Percentiles rank a stretch among this genome's conserved stretches.
Conservation (phyloP, 768 basidiomycete genomes). For the Amanita rimosa region DNA sequence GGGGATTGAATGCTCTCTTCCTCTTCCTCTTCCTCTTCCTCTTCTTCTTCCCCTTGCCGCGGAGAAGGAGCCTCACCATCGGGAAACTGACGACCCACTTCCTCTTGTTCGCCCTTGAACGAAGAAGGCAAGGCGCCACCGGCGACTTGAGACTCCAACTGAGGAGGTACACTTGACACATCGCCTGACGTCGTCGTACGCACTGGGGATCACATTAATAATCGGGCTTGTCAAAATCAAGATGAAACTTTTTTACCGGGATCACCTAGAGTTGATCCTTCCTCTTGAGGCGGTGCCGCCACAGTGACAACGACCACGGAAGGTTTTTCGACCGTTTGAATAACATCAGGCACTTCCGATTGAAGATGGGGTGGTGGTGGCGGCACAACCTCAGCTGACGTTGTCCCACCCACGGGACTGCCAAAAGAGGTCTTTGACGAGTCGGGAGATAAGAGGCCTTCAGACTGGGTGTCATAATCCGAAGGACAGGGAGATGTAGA, state of each 20-base stretch:
- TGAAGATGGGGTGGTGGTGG: background rate
- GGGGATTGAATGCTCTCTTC: too few species aligned
- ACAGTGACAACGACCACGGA: background rate
- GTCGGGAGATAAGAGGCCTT: slow-evolving; percentile 3
- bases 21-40: too few species aligned
- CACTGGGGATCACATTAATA: background rate
- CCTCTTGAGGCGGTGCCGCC: background rate
- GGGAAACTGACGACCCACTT: background rate
- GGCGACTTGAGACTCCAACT: background rate
- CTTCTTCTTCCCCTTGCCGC: too few species aligned
- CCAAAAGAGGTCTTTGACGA: background rate
- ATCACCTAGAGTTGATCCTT: too few species aligned
- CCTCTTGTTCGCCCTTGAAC: background rate
- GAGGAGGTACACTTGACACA: background rate
- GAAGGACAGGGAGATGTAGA: slow-evolving; percentile 2
- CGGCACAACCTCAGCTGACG: too few species aligned
- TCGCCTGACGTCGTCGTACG: background rate
- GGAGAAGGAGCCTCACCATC: background rate
- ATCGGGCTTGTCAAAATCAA: too few species aligned
- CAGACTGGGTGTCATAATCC: background rate
- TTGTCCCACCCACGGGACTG: background rate
- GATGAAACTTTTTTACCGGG: too few species aligned
- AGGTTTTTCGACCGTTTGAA: background rate
- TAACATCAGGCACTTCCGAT: background rate
- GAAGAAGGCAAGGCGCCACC: background rate